phyloP scores from a whole-genome alignment of 2,329 filamentous ascomycete species.

The Phyllosticta capitalensis region DNA sequence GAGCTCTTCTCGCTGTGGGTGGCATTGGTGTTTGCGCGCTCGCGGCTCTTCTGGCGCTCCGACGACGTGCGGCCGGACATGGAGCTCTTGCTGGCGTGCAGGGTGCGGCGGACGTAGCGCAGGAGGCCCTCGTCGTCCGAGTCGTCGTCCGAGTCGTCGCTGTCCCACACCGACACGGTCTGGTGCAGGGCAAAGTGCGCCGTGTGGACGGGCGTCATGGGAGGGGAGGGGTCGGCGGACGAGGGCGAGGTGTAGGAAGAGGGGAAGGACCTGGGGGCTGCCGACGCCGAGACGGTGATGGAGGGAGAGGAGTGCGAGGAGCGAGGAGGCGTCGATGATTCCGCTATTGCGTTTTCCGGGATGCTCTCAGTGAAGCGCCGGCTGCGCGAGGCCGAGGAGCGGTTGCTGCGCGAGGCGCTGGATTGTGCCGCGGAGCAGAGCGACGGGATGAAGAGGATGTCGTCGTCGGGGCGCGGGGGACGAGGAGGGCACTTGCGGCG shows the following conservation, averaged over 20 bases:
- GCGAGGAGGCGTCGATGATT: not conserved
- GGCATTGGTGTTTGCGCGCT: not conserved
- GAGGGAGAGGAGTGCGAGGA: not conserved
- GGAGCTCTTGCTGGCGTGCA: conserved; percentile 6
- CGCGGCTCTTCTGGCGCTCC: not conserved
- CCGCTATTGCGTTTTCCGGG: not conserved
- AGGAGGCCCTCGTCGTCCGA: conserved; percentile 1
- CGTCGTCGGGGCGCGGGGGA: conserved; percentile 6
- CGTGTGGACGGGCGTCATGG: conserved; percentile 1
- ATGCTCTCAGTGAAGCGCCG: not conserved
- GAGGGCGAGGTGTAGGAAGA: too few relatives aligned
- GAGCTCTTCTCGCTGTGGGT: not conserved
- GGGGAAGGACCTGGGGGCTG: not conserved
- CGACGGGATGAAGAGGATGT: conserved; percentile 1
- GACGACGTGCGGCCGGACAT: not conserved
- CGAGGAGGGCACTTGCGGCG: conserved; percentile 6
- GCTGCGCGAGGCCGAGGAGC: not conserved
- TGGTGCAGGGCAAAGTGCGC: conserved; percentile 5
- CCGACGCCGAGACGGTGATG: not conserved
- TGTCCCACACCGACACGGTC: conserved; percentile 5
- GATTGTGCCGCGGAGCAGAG: not conserved
- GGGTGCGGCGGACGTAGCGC: conserved; percentile 2
- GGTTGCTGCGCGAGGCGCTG: not conserved
- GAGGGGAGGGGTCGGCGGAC: not conserved
- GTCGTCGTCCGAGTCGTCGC: conserved; percentile 6